Conservation (phyloP, 2,329 filamentous ascomycete species). For the Fusarium foetens region DNA sequence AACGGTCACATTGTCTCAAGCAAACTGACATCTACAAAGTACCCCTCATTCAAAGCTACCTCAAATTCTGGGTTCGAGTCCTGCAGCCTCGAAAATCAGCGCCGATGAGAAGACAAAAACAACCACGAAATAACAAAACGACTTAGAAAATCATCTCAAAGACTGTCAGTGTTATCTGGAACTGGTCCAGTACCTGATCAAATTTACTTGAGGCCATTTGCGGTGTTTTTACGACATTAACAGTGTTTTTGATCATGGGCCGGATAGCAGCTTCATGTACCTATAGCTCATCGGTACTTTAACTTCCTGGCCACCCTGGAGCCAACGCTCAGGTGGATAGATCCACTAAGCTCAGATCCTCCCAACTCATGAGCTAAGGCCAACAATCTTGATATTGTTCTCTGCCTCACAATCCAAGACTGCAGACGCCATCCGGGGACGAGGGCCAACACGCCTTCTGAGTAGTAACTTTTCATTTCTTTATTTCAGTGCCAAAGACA, state of each 20-base stretch:
- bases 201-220: neutral
- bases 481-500: neutral
- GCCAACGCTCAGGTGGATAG: constrained; percentile 21
- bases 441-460: constrained; percentile 33
- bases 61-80: neutral
- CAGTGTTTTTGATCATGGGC: neutral
- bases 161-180: accelerated
- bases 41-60: neutral
- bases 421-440: constrained; percentile 34
- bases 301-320: constrained; percentile 4
- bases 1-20: constrained; percentile 3
- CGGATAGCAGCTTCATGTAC: neutral
- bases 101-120: neutral
- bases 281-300: neutral
- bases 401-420: constrained; percentile 40
- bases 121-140: accelerated
- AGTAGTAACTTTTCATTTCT: neutral
- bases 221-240: neutral
- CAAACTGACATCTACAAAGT: neutral
- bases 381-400: constrained; percentile 45
- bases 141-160: accelerated
- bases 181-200: accelerated
- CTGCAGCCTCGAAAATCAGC: neutral
- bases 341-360: constrained; percentile 10
- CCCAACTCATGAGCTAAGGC: constrained; percentile 26